These are phyloP conservation scores for Beauveria sp. DNA, from an alignment of 2,329 filamentous ascomycete species.

Conservation along the genomic window DNA sequence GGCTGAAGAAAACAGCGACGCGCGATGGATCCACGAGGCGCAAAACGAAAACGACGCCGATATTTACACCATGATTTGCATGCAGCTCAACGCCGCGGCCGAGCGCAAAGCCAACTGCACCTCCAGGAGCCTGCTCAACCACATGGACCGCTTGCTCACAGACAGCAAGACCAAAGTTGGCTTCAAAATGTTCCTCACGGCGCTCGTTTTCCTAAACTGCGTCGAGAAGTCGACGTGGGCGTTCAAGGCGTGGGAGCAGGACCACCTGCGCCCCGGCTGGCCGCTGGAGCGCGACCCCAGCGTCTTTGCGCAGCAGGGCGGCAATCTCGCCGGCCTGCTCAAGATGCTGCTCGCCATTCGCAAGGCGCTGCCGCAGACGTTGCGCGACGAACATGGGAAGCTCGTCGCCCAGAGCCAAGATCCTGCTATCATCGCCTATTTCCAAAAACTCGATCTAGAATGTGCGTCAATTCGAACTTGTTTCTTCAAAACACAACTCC, in stretches of 20 bases:
- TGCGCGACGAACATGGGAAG: conserved; percentile 38
- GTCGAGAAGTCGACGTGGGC: conserved; percentile 63
- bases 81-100: conserved; percentile 57
- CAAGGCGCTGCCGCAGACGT: conserved; percentile 48
- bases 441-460: conserved; percentile 47
- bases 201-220: conserved; percentile 56
- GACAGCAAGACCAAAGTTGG: conserved; percentile 53
- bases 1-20: conserved; percentile 31
- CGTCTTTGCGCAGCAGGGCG: conserved; percentile 51
- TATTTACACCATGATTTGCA: conserved; percentile 52
- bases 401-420: conserved; percentile 40
- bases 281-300: conserved; percentile 50
- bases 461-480: conserved; percentile 35
- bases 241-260: conserved; percentile 60
- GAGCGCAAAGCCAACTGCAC: conserved; percentile 56
- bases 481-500: no score
- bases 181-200: conserved; percentile 54
- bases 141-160: conserved; percentile 53
- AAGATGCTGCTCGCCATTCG: conserved; percentile 56
- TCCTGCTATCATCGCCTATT: conserved; percentile 41
- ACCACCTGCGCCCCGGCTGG: conserved; percentile 51
- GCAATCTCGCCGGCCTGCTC: conserved; percentile 49
- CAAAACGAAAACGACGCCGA: conserved; percentile 43
- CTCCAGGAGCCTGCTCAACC: conserved; percentile 49
- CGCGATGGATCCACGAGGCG: conserved; percentile 41